Base-by-base conservation (phyloP, 805 yeast genomes). In the Candida glaebosa region DNA sequence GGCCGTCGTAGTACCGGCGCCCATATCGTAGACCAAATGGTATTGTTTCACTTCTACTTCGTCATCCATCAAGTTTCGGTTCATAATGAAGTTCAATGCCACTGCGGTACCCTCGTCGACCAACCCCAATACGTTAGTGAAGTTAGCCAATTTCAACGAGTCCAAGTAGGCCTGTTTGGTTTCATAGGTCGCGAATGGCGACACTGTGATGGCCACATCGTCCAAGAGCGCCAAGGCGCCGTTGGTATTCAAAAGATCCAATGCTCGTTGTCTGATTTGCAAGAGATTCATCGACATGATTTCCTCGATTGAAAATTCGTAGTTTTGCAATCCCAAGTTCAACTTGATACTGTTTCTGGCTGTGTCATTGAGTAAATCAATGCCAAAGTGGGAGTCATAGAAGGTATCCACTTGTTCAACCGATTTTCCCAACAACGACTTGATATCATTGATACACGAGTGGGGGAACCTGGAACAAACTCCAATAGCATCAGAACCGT, bases 81-180 rank as follows among this genome's bases (percentile, higher is more conserved):
- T 73, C 24, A 85, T 71, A 1, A 87, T 87, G 58, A 79, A 90
- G 54, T 88, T 87, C 34, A 87, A 63, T 1, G 95, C 96, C 12
- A 87, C 88, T 2, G 98, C 93, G n/a, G 87, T 65, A 12, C 96
- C 97, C 59, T 91, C 97, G 55, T 86, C 90, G 2, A 90, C 85
- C 41, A 91, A 68, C 2, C 82, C 79, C 44, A 82, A 74, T 10
- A 82, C 77, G 34, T 76, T 68, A 9, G 65, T 50, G 44, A 82
- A 63, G 17, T 83, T 86, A 2, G 95, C 86, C 39, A 85, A 71
- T 37, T 73, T 76, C 26, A 83, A 85, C 3, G 90, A 79, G 50
- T 89, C 95, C 25, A 73, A 64, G 33, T 88, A 61, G 0, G 96
- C 87, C 31, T 66, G 66, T 54, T 96, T 78, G 57, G 87, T 84